Base-by-base conservation (phyloP, 2,329 filamentous ascomycete genomes). In the Ramularia collo-cygni region DNA sequence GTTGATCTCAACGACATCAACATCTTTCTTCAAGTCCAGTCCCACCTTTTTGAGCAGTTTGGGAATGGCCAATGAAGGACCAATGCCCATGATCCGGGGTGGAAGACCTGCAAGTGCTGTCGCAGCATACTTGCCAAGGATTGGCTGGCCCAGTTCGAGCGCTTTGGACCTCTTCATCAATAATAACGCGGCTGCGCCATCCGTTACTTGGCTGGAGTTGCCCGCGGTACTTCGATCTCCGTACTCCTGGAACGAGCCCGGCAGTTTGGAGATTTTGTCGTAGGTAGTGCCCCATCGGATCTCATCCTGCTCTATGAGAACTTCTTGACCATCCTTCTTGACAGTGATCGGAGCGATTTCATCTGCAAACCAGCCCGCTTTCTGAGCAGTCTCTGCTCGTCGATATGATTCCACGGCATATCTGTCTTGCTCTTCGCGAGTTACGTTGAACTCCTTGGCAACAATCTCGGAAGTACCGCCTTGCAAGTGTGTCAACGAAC, bases 1-100 rank as follows among this genome's bases (percentile, higher is more conserved):
- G 63, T 95, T 95, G 63, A 95, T 82, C 70, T 95, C 89, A 85
- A 87, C 94, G 8, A 90, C 69, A 30, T 81, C 75, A 0, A 95
- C 76, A 42, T 95, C 85, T 2, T 71, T 69, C 21, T 47, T 33
- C 8, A 50, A 14, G n/a, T 43, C 32, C 2, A 50, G 42, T 21
- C 38, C 31, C 18, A 44, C 42, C 14, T 40, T 37, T 4, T 68
- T 78, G 9, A 95, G 71, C 17, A 94, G 70, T 60, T 81, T 83
- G 3, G 88, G 89, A 35, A 95, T 89, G 0, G 85, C 89, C 17
- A 93, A 58, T 0, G 85, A 85, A 0, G 89, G 89, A 0, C 89
- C 89, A 40, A 95, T 72, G 30, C 89, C 89, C 89, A 95, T 95
- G 85, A 58, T 93, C 84, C 0, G 87, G 85, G 40, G 71, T 71